Percentiles rank a stretch among this genome's conserved stretches.
Evolutionary conservation across 2,329 filamentous ascomycete species (phyloP).

Genomic region (Fusarium buxicola): DNA sequence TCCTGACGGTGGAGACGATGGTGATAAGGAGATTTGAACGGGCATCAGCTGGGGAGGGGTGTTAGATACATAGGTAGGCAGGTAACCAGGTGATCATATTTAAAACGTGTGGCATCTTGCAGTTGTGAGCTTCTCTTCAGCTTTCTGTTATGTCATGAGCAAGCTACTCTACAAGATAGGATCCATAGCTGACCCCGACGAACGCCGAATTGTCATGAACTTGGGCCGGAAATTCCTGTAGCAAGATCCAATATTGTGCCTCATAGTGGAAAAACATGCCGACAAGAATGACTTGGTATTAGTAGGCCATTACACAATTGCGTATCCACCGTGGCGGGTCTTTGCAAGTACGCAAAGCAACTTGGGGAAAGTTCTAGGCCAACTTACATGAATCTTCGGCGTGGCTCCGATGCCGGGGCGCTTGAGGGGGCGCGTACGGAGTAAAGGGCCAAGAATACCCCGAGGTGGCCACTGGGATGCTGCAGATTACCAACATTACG

Average conservation of each 20-base stretch:
- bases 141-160: slow-evolving; percentile 34
- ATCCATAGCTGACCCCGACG: slow-evolving; percentile 28
- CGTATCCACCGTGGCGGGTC: slow-evolving; percentile 36
- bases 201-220: slow-evolving; percentile 29
- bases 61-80: not conserved
- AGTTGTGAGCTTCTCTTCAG: not conserved
- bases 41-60: slow-evolving; percentile 10
- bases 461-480: slow-evolving; percentile 11
- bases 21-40: slow-evolving; percentile 11
- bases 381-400: slow-evolving; percentile 12
- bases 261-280: slow-evolving; percentile 2
- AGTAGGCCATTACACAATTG: slow-evolving; percentile 37
- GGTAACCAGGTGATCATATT: slow-evolving; percentile 1
- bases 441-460: slow-evolving; percentile 18
- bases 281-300: slow-evolving; percentile 3
- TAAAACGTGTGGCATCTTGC: slow-evolving; percentile 3
- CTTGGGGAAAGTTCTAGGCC: slow-evolving; percentile 10
- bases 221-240: slow-evolving; percentile 2
- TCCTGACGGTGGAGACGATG: slow-evolving; percentile 28
- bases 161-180: slow-evolving; percentile 24
- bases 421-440: slow-evolving; percentile 3
- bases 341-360: slow-evolving; percentile 11
- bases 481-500: slow-evolving; percentile 21
- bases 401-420: slow-evolving; percentile 35
- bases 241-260: not conserved